Evolutionary conservation across 768 basidiomycete species (phyloP), one percentile per base, ranked within the genome.

Genomic region (Aureoboletus auriporus): DNA sequence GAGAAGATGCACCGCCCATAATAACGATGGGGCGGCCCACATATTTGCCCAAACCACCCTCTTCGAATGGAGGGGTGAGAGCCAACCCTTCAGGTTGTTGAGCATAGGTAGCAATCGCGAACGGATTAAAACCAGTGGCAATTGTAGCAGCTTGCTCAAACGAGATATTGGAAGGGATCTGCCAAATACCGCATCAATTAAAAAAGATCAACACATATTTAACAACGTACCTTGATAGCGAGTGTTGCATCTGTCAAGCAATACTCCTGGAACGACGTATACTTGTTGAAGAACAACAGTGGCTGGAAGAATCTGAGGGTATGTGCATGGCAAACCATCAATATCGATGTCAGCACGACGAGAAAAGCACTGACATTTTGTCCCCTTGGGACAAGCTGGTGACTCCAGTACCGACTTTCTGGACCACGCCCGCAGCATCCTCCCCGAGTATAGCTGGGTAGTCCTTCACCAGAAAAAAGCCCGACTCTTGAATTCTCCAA

Each of bases 351-450:
- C 5, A 10, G 1, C 44, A 5, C 14, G 29, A 23, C 29, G n/a
- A 33, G 1, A 31, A 14, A n/a, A 29, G 5, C 4, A 38, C 53
- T 12, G 2, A 53, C 49, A 54, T 60, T 43, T 51, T 64, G 46
- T 74, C 70, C 8, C 72, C 74, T 13, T 51, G 39, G 8, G 52
- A 55, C 44, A 73, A 55, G 26, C 51, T 49, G 9, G 60, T 58
- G 1, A 75, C 74, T 1, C 60, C 65, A 8, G 61, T 49, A 16
- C 71, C 75, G 28, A 73, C 57, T 39, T 64, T 61, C 14, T 62
- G 59, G n/a, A 73, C 67, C 10, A 61, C 57, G 16, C 75, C 74
- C 8, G 74, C 69, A 8, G 56, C 61, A 28, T 76, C 74, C 20
- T 51, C 52, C 11, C 71, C 75, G 5, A 69, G 28, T 39, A 73